Conservation (phyloP, 23 red algal species). For the Gracilaria domingensis region DNA sequence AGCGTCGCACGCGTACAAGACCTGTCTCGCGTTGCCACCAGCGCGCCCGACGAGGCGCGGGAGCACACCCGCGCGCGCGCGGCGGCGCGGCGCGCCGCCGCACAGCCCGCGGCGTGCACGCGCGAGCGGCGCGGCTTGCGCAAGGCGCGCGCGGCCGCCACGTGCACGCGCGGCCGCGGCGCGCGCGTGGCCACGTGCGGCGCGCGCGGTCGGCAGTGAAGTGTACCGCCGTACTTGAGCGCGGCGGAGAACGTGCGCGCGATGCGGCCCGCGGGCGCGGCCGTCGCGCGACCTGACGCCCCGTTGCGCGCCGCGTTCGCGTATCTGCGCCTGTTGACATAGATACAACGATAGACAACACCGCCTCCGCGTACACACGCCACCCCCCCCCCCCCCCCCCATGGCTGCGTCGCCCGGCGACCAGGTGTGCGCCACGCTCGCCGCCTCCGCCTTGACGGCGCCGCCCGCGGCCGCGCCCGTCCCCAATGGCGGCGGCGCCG, state of each 20-base stretch:
- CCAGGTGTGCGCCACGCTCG: background rate
- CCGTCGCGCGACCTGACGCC: background rate
- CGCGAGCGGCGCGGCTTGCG: background rate
- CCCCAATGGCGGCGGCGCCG: background rate
- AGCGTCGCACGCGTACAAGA: too few relatives aligned
- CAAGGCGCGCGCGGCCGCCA: background rate
- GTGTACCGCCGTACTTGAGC: too few relatives aligned
- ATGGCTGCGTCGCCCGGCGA: background rate
- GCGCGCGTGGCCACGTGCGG: background rate
- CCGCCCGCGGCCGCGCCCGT: background rate
- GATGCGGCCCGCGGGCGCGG: too few relatives aligned
- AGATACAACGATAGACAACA: too few relatives aligned
- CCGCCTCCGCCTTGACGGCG: background rate
- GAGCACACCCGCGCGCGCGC: background rate
- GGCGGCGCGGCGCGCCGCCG: background rate
- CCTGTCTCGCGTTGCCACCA: background rate
- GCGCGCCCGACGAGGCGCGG: background rate
- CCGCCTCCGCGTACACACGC: background rate
- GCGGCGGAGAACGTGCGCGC: background rate
- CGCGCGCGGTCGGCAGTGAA: too few relatives aligned
- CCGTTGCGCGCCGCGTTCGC: too few relatives aligned
- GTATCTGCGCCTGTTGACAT: too few relatives aligned
- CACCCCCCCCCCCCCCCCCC: background rate
- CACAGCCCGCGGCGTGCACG: background rate
- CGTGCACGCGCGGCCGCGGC: conserved; percentile 28